Percentiles rank a stretch among this genome's conserved stretches.
Conservation (phyloP, 768 basidiomycete genomes). For the Rhizopogon sp. region DNA sequence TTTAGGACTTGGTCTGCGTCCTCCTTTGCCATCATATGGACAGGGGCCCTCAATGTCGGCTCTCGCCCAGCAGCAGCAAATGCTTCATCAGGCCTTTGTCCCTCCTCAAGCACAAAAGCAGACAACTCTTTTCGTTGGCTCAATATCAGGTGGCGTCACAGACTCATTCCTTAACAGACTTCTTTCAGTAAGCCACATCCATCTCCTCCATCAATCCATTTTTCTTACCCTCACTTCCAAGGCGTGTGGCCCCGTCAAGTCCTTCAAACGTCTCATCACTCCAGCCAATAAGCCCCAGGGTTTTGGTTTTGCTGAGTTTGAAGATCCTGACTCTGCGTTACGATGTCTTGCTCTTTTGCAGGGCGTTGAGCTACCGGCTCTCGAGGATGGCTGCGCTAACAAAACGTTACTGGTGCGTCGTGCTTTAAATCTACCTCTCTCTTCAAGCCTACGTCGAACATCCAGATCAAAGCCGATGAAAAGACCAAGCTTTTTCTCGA, state of each 20-base stretch:
- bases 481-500: slow-evolving; percentile 88
- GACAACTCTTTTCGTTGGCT: slow-evolving; percentile 84
- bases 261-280: slow-evolving; percentile 90
- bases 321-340: slow-evolving; percentile 88
- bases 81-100: slow-evolving; percentile 49
- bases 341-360: slow-evolving; percentile 67
- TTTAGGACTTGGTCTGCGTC: slow-evolving; percentile 84
- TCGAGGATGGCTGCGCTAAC: slow-evolving; percentile 53
- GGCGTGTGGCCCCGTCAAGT: slow-evolving; percentile 88
- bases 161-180: slow-evolving; percentile 78
- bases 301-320: slow-evolving; percentile 95
- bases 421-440: background rate
- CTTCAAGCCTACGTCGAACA: slow-evolving; percentile 37
- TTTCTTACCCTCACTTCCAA: slow-evolving; percentile 23
- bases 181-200: slow-evolving; percentile 51
- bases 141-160: slow-evolving; percentile 90
- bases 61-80: slow-evolving; percentile 81
- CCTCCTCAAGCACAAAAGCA: slow-evolving; percentile 67
- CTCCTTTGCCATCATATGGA: slow-evolving; percentile 81
- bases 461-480: slow-evolving; percentile 91
- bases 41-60: slow-evolving; percentile 91
- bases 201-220: background rate
- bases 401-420: slow-evolving; percentile 68
- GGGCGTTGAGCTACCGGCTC: slow-evolving; percentile 55
- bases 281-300: slow-evolving; percentile 93